Conservation (phyloP, 108 stramenopile species). For the Nitzschia putrida region DNA sequence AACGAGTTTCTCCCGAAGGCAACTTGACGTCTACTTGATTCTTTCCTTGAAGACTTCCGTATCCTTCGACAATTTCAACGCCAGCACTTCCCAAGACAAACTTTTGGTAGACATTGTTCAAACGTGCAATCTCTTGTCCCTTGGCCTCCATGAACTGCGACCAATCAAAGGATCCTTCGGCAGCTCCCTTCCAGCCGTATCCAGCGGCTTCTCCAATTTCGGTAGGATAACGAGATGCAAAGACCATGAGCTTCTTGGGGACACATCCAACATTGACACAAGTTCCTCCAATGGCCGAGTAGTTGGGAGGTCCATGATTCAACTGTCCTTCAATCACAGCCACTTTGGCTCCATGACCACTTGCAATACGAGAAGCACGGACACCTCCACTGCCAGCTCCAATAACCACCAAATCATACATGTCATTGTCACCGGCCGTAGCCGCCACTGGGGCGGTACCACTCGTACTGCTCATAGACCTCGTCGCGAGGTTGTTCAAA, state of each 20-base stretch:
- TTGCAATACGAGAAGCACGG: slow-evolving; percentile 70
- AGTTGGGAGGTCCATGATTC: slow-evolving; percentile 43
- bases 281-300: slow-evolving; percentile 83
- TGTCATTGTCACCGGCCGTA: neutral
- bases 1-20: slow-evolving; percentile 26
- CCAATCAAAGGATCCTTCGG: slow-evolving; percentile 59
- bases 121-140: slow-evolving; percentile 58
- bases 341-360: slow-evolving; percentile 84
- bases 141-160: slow-evolving; percentile 60
- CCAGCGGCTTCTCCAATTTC: slow-evolving; percentile 58
- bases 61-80: slow-evolving; percentile 65
- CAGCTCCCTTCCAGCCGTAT: slow-evolving; percentile 68
- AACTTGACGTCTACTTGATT: slow-evolving; percentile 27
- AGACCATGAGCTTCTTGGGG: slow-evolving; percentile 67
- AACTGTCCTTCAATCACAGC: slow-evolving; percentile 78
- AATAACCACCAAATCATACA: slow-evolving; percentile 74
- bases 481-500: neutral
- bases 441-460: neutral
- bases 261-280: slow-evolving; percentile 97
- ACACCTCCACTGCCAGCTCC: slow-evolving; percentile 81
- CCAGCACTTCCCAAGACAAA: slow-evolving; percentile 63
- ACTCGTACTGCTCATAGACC: neutral
- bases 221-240: slow-evolving; percentile 59
- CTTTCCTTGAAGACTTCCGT: slow-evolving; percentile 33
- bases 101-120: slow-evolving; percentile 68